phyloP scores from a whole-genome alignment of 2,329 filamentous ascomycete genomes.

The Penicillium vulpinum region DNA sequence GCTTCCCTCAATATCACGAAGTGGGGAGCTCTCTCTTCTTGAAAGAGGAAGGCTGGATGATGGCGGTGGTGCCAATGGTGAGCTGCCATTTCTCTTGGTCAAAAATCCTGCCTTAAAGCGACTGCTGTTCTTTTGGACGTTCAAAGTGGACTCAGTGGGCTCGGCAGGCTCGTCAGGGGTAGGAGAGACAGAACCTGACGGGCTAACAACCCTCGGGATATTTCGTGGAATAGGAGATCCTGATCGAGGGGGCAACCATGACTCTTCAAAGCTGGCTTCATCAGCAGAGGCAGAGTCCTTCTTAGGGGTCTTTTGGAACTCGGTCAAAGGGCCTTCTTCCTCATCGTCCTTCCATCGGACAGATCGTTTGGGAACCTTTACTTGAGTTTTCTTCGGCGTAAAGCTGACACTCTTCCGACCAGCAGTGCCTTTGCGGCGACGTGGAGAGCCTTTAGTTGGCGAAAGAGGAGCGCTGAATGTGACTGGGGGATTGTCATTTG shows the following conservation, averaged over 20 bases:
- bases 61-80: slow-evolving; percentile 61
- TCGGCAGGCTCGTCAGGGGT: slow-evolving; percentile 44
- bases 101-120: slow-evolving; percentile 90
- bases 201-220: slow-evolving; percentile 46
- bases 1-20: slow-evolving; percentile 54
- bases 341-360: slow-evolving; percentile 94
- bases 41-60: slow-evolving; percentile 62
- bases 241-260: slow-evolving; percentile 44
- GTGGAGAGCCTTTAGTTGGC: slow-evolving; percentile 76
- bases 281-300: slow-evolving; percentile 62
- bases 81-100: slow-evolving; percentile 66
- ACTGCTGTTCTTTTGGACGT: slow-evolving; percentile 65
- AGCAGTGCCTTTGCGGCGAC: slow-evolving; percentile 65
- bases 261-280: slow-evolving; percentile 56
- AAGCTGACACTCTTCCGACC: slow-evolving; percentile 75
- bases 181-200: slow-evolving; percentile 55
- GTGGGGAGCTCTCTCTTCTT: slow-evolving; percentile 57
- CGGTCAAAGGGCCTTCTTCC: slow-evolving; percentile 79
- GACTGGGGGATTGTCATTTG: slow-evolving; percentile 29
- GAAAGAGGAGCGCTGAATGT: slow-evolving; percentile 51
- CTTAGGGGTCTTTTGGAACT: slow-evolving; percentile 88
- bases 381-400: slow-evolving; percentile 67
- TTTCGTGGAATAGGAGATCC: slow-evolving; percentile 52
- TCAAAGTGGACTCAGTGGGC: slow-evolving; percentile 59
- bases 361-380: slow-evolving; percentile 70